phyloP scores from a whole-genome alignment of 441 rosid species.

The Adansonia gregorii region DNA sequence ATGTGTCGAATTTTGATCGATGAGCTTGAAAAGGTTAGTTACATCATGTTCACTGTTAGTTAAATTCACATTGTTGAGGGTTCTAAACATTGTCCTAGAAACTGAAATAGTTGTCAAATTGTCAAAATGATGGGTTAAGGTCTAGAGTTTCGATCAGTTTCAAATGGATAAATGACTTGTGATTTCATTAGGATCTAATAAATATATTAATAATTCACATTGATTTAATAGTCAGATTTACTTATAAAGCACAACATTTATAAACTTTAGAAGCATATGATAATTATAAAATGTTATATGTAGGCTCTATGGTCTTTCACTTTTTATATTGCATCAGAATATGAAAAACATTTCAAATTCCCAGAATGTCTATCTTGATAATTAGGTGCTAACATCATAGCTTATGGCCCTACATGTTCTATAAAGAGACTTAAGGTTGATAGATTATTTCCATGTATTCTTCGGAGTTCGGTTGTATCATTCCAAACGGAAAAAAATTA shows the following conservation, averaged over 20 bases:
- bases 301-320: background rate
- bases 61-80: background rate
- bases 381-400: too few relatives aligned
- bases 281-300: background rate
- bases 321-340: background rate
- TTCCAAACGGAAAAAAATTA: background rate
- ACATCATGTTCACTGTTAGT: background rate
- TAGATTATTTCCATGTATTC: background rate
- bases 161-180: background rate
- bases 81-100: background rate
- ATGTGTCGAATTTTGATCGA: conserved; percentile 76
- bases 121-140: background rate
- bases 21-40: conserved; percentile 70
- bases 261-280: background rate
- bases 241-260: background rate
- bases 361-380: background rate
- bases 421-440: background rate
- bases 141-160: background rate
- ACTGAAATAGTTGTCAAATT: background rate
- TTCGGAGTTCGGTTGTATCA: background rate
- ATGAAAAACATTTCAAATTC: background rate
- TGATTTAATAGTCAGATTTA: background rate
- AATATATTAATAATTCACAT: background rate
- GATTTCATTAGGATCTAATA: background rate
- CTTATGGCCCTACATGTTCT: background rate